Evolutionary conservation across 768 basidiomycete species (phyloP), one percentile per base, ranked within the genome.

Genomic region (Imleria badia): DNA sequence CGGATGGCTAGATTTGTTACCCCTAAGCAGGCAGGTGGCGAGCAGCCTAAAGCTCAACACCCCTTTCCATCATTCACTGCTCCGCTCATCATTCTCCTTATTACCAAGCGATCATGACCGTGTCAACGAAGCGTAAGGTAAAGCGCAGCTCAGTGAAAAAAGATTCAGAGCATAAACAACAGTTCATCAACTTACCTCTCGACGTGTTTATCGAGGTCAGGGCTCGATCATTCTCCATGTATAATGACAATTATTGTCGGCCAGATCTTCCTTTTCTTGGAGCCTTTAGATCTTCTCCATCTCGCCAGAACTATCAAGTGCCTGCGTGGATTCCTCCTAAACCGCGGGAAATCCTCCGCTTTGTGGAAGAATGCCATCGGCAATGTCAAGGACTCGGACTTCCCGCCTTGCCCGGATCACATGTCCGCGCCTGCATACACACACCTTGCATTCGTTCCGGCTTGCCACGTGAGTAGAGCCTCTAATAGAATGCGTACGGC

Each of bases 231-330:
- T 29, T 0, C 13, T 43, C 9, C n/a, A 2, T 38, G 26, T 26
- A 9, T 31, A 41, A 58, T 40, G 17, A 7, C 34, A 47, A 59
- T 34, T 30, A 23, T 30, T 11, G n/a, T 29, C 23, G 19, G 10
- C 6, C 15, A 60, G 59, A 45, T 72, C 30, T 66, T 73, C 22
- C 60, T 60, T 5, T 51, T 65, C 50, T 50, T 73, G 13, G 63
- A 68, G 9, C 72, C 74, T 1, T 31, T 66, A 6, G 69, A 74
- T 47, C 54, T 74, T 9, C 64, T 74, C 23, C 54, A 68, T 26
- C 64, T 75, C 6, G 40, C 68, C n/a, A 63, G 72, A 33, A 64
- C 63, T 19, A 66, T 62, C 10, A 73, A 73, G 35, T 61, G 52
- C 7, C 61, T 74, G 14, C 64, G 72, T n/a, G 33, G 26, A 8